Evolutionary conservation across 1,284 basidiomycete species (phyloP).

Genomic region (Paramarasmius palmivorus): DNA sequence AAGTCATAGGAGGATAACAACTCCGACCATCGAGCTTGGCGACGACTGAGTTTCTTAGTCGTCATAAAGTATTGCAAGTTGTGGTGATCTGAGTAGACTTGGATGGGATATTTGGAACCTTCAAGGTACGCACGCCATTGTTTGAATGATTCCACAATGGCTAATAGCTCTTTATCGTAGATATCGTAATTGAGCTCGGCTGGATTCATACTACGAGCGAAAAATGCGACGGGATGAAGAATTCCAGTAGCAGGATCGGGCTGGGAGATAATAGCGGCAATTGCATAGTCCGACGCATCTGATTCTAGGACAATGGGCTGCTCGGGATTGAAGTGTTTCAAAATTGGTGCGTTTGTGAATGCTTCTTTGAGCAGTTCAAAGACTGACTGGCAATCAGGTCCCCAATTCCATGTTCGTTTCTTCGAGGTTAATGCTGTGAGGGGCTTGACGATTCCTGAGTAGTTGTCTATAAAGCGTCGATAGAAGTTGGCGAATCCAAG

Average conservation of each 20-base stretch:
- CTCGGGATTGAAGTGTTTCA: constrained; percentile 12
- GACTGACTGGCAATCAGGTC: no score
- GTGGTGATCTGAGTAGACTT: no score
- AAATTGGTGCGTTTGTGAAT: constrained; percentile 9
- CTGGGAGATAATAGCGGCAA: neutral
- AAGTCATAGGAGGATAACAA: constrained; percentile 20
- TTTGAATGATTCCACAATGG: no score
- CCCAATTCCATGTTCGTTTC: no score
- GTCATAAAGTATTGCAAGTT: no score
- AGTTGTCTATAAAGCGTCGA: no score
- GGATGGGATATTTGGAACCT: no score
- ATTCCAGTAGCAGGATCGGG: neutral
- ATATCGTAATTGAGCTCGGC: neutral
- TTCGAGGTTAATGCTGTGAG: no score
- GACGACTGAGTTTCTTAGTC: constrained; percentile 9
- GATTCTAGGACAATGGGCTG: constrained; percentile 35
- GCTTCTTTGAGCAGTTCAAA: no score
- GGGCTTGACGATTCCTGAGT: no score
- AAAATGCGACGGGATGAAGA: neutral
- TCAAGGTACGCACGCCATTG: no score
- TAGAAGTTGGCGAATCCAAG: constrained; percentile 41
- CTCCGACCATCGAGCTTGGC: neutral
- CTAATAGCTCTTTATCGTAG: no score
- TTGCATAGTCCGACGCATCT: constrained; percentile 16
- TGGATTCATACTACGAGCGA: neutral